Conservation (phyloP, 2,329 filamentous ascomycete genomes). For the Fusarium denticulatum region DNA sequence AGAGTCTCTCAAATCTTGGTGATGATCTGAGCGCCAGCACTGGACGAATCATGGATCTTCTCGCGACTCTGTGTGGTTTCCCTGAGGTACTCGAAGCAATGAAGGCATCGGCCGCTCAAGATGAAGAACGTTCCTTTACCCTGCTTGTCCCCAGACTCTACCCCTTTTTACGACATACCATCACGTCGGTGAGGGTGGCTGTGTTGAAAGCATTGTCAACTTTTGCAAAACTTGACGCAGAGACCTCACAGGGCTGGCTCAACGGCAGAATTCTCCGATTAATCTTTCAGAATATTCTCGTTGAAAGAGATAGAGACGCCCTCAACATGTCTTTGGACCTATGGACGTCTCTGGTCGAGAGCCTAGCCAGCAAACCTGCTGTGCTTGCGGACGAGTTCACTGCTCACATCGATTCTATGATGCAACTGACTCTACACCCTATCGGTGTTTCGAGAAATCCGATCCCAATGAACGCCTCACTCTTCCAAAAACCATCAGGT, state of each 20-base stretch:
- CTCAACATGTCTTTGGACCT: slow-evolving; percentile 85
- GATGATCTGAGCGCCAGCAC: slow-evolving; percentile 98
- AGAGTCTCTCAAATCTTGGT: slow-evolving; percentile 94
- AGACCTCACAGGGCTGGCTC: slow-evolving; percentile 88
- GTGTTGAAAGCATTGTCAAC: slow-evolving; percentile 93
- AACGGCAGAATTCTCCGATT: slow-evolving; percentile 88
- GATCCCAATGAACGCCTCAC: slow-evolving; percentile 86
- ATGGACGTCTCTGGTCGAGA: slow-evolving; percentile 81
- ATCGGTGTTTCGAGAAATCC: slow-evolving; percentile 92
- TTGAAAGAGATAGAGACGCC: slow-evolving; percentile 88
- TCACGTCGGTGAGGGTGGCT: slow-evolving; percentile 92
- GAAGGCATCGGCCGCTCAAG: slow-evolving; percentile 85
- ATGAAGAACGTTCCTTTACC: slow-evolving; percentile 89
- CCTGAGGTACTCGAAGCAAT: slow-evolving; percentile 92
- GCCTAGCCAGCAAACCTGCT: slow-evolving; percentile 70
- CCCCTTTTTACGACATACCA: slow-evolving; percentile 95
- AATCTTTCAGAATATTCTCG: slow-evolving; percentile 93
- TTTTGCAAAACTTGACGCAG: slow-evolving; percentile 86
- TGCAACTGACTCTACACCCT: slow-evolving; percentile 86
- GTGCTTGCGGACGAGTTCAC: slow-evolving; percentile 78
- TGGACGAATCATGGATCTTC: slow-evolving; percentile 96
- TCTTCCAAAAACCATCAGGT: slow-evolving; percentile 95
- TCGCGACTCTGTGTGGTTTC: slow-evolving; percentile 95
- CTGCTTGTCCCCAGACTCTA: slow-evolving; percentile 93
- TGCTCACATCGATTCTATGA: slow-evolving; percentile 79